Evolutionary conservation across 2,329 filamentous ascomycete species (phyloP).

Genomic region (Hypoxylon sp.): DNA sequence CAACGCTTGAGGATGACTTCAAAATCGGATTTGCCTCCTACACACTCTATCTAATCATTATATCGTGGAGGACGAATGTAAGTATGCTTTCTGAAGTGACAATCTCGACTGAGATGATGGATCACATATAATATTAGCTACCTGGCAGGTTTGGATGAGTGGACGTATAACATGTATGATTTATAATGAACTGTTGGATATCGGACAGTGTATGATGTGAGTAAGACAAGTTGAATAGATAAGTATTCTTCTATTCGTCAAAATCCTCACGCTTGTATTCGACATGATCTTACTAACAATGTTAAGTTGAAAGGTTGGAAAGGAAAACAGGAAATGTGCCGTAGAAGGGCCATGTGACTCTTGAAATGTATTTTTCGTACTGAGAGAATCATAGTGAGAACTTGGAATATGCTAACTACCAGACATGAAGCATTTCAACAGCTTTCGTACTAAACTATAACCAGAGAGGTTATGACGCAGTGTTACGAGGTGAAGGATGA

Average conservation of each 20-base stretch:
- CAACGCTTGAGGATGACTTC: not conserved
- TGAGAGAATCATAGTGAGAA: not conserved
- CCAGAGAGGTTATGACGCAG: not conserved
- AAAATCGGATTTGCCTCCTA: not conserved
- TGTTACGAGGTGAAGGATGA: not conserved
- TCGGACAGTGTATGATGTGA: not conserved
- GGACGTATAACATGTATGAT: not conserved
- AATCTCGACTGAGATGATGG: not conserved
- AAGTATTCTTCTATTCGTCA: not conserved
- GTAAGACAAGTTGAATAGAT: not conserved
- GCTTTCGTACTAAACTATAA: not conserved
- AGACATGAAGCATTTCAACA: not conserved
- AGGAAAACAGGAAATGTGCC: not conserved
- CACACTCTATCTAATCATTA: not conserved
- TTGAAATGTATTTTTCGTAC: not conserved
- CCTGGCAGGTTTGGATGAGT: not conserved
- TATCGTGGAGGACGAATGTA: not conserved
- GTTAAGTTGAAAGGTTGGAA: not conserved
- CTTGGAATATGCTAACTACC: not conserved
- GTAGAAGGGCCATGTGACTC: not conserved
- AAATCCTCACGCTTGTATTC: not conserved
- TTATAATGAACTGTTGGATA: too few relatives aligned
- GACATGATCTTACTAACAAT: not conserved
- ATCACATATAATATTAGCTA: not conserved
- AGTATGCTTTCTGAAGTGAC: not conserved